Base-by-base conservation (phyloP, 2,329 filamentous ascomycete species). In the Cercospora citrullina region DNA sequence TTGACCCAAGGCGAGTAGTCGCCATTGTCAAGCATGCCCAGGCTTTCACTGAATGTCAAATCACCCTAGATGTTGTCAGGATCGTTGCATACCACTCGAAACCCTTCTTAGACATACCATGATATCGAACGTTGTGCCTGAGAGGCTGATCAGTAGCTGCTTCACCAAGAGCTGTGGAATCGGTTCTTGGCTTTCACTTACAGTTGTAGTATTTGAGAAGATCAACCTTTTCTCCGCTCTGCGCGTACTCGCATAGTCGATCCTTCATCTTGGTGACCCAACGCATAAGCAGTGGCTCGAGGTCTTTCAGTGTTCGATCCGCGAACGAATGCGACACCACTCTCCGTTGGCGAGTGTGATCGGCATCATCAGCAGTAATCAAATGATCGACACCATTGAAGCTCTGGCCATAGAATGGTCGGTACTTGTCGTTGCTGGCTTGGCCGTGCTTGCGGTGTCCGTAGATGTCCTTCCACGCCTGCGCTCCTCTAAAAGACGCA, bases 191-290 rank as follows among this genome's bases (percentile, higher is more conserved):
- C 33, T 12, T 30, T 28, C 59, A 28, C 60, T 51, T 8, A 62
- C 72, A 77, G 69, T 76, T 77, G 69, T 75, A 77, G 61, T 70
- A 76, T 30, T 75, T 73, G 21, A 77, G 64, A 67, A 79, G 67
- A 64, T 79, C 73, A 4, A 74, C 66, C 39, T 68, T 63, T 28
- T 73, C 65, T 14, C 70, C 72, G 23, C 21, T 55, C 48, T 55
- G 48, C 26, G 23, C 21, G 10, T 55, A 16, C 5, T 51, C 64
- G 7, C 53, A 48, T 2, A 71, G 70, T 51, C 61, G 64, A 64
- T 75, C 73, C 3, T 36, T 31, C 36, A 78, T 55, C 58, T 75
- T 75, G 5, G 61, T 63, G 14, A 68, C 65, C 73, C 74, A 77
- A 28, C 66, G 63, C 67, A 75, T 75, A 18, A 78, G 57, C 69